Evolutionary conservation across 179 eudicot species (phyloP), one percentile per base, ranked within the genome.

Genomic region (Patellifolia procumbens): DNA sequence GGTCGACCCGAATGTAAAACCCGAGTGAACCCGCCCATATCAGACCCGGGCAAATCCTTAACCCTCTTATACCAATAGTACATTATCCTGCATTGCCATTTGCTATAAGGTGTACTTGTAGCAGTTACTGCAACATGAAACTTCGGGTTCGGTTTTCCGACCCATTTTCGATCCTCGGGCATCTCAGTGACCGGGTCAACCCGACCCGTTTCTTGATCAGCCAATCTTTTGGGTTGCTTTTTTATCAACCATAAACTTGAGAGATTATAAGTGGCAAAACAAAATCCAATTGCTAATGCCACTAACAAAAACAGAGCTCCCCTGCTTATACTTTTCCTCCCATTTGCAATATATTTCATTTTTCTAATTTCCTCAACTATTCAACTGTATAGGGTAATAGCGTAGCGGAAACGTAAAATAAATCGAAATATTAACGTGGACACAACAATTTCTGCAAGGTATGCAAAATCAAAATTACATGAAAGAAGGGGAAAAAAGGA

Each of bases 41-140:
- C 90, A 13, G 93, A 89, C 76, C 86, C 90, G 17, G 85, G 80
- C 45, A 74, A 52, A 29, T 82, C 86, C 79, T 83, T 88, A 39
- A 68, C 74, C 83, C 77, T 89, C 79, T 81, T 87, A 66, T 85
- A 89, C 91, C 93, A 91, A 74, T 91, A 91, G 72, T 91, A 85
- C 93, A 91, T 91, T 13, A 91, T 84, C 59, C 96, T 83, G 29
- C 90, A 82, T 76, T 91, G 96, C 96, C 96, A 91, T 81, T 84
- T 76, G 78, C 86, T 87, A 55, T 91, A 91, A 1, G 86, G 76
- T 34, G 84, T 58, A 75, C 81, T 86, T 4, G 89, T 76, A 15
- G 96, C 93, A 1, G 96, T 91, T 7, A 91, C 81, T 19, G 87
- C 94, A 26, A 90, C 83, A 65, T 90, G 94, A 59, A 83, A 89